Evolutionary conservation across 2,329 filamentous ascomycete species (phyloP), one percentile per base, ranked within the genome.

Genomic region (Colletotrichum gigasporum): DNA sequence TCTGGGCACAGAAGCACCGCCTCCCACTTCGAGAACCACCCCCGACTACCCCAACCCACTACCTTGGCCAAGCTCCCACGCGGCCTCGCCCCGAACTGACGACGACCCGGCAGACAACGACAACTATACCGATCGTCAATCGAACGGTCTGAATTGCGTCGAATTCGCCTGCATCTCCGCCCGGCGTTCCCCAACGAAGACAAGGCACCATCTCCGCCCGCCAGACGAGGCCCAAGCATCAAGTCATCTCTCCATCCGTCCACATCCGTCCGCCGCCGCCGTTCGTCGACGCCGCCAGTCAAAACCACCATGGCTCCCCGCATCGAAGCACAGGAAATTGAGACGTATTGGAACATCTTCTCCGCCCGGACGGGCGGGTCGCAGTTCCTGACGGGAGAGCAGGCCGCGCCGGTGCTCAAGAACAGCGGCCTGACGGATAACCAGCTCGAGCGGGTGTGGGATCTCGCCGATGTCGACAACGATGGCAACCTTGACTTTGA

Each of bases 401-500:
- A 87, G 71, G 86, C 86, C 22, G 86, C 86, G 50, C 86, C 86
- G 11, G 84, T 89, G 41, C 81, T 89, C 55, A 89, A 89, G 78
- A 88, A 89, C 79, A 88, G 85, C 69, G 86, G 86, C 11, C 77
- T 89, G 67, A 83, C 84, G 59, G 86, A 89, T 73, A 85, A 86
- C 73, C 95, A 99, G 81, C 90, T 99, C n/a, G 96, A 98, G 81
- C 88, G 90, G 71, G 93, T 99, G 67, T 99, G 96, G 96, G 96
- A 99, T 74, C 85, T 99, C 67, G 93, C 96, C 63, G 96, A 99
- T 76, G 93, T 99, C 66, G 96, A 99, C 79, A 94, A 94, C 71
- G 96, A 99, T 82, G 96, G 96, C 68, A 96, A 96, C 79, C 85
- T 99, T 57, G 96, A 99, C 80, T 99, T 99, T 82, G 96, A 99